Evolutionary conservation across 2,329 filamentous ascomycete species (phyloP).

Genomic region (Tolypocladium album): DNA sequence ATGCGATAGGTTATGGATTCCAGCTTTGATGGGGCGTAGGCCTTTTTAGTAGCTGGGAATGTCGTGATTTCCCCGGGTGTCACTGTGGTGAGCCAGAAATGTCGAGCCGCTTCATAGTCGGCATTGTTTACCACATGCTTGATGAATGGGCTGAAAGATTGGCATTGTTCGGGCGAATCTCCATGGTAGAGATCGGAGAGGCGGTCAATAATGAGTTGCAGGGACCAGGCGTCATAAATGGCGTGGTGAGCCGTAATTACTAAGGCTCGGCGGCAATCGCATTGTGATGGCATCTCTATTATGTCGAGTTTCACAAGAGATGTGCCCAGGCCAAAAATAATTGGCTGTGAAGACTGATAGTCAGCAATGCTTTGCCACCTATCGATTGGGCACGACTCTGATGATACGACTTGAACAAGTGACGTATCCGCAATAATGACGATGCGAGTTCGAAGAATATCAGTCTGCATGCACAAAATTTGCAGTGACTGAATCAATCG

Average conservation of each 20-base stretch:
- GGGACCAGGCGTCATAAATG: not conserved
- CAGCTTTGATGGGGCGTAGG: not conserved
- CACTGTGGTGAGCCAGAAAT: not conserved
- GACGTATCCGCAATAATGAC: not conserved
- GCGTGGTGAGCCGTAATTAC: not conserved
- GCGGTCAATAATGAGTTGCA: not conserved
- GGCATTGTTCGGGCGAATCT: not conserved
- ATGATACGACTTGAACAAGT: not conserved
- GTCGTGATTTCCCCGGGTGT: not conserved
- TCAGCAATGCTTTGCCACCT: not conserved
- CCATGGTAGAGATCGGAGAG: not conserved
- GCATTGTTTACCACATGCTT: not conserved
- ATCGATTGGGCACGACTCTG: not conserved
- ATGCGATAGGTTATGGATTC: not conserved
- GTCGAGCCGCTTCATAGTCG: not conserved
- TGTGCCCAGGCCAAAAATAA: not conserved
- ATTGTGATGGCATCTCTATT: not conserved
- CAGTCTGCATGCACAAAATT: not conserved
- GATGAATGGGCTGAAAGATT: not conserved
- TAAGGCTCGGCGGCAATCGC: not conserved
- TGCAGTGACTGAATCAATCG: not conserved
- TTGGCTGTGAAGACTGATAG: not conserved
- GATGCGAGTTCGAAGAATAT: not conserved
- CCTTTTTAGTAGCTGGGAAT: not conserved
- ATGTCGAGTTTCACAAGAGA: not conserved